Percentiles rank a stretch among this genome's conserved stretches.
Evolutionary conservation across 352 stramenopile genomes (phyloP).

Genomic region (Phytophthora ramorum): DNA sequence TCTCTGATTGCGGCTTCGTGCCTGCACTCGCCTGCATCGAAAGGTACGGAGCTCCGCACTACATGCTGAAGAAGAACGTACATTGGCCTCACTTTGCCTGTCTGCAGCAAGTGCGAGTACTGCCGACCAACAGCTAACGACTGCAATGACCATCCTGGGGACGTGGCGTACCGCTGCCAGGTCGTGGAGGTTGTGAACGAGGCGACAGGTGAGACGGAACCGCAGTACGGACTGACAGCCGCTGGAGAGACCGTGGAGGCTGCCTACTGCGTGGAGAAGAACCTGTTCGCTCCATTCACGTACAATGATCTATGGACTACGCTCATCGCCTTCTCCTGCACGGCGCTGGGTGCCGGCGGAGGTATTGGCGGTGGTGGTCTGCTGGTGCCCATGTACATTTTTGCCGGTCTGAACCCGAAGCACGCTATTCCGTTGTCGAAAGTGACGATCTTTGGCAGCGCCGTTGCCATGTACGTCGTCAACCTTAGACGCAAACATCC

Average conservation of each 20-base stretch:
- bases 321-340: constrained; percentile 71
- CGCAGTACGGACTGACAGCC: constrained; percentile 38
- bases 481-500: constrained; percentile 95
- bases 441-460: constrained; percentile 96
- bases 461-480: constrained; percentile 93
- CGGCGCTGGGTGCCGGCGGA: constrained; percentile 89
- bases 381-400: constrained; percentile 97
- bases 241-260: constrained; percentile 37
- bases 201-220: constrained; percentile 36
- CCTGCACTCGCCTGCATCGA: neutral
- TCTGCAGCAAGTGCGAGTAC: constrained; percentile 64
- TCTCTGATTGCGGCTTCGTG: neutral
- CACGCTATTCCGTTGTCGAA: constrained; percentile 97
- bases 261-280: constrained; percentile 83
- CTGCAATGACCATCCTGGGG: constrained; percentile 51
- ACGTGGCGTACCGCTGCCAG: constrained; percentile 62
- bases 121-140: constrained; percentile 53
- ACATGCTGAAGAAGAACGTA: neutral
- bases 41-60: neutral
- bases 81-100: neutral
- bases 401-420: constrained; percentile 92
- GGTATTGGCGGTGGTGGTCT: constrained; percentile 94
- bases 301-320: constrained; percentile 67
- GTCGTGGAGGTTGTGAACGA: constrained; percentile 38
- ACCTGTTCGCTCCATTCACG: constrained; percentile 76